Evolutionary conservation across 2,329 filamentous ascomycete genomes (phyloP), one percentile per base, ranked within the genome.

Genomic region (Aspergillus japonicus): DNA sequence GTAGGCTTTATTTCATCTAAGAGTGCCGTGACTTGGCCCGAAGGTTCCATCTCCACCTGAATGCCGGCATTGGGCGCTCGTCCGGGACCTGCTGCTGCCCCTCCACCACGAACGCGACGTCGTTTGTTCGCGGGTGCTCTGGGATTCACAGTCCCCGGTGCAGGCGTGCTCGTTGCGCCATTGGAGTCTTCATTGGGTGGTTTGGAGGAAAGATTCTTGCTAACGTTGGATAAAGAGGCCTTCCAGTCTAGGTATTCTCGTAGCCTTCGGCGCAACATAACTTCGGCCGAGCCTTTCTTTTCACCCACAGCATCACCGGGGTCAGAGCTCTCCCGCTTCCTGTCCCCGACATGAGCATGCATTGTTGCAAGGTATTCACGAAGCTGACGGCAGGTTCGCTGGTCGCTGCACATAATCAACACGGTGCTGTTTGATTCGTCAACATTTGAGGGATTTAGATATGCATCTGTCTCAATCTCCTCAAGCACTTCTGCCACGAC

Each of bases 401-500:
- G 87, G 69, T 96, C 94, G 26, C 89, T 89, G 71, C 94, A 98
- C 95, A 99, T 98, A 73, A 99, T 91, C 35, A 99, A 80, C 53
- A 96, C 92, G 2, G 91, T 91, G n/a, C 91, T 90, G 71, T 92
- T 96, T 0, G 92, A 96, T 68, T 92, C 91, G 73, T 95, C 92
- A 58, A 85, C 83, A n/a, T 83, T 78, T 8, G 82, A 79, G 5
- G 91, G 89, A 63, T 96, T 93, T 69, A 96, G 89, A 73, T 96
- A 95, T 16, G 92, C 82, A 69, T 96, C 93, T 56, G 89, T 86
- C 69, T 98, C 95, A 66, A 99, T 96, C 75, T 99, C 95, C 64
- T 94, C 89, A 4, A 99, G 79, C 0, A 97, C 88, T 58, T 97
- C 92, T n/a, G 91, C 89, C 19, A 99, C 80, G 16, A 96, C 81